Percentiles rank a stretch among this genome's conserved stretches.
These are phyloP conservation scores for Suhomyces xylopsoci DNA, from an alignment of 805 yeast genomes.

Conservation along the genomic window DNA sequence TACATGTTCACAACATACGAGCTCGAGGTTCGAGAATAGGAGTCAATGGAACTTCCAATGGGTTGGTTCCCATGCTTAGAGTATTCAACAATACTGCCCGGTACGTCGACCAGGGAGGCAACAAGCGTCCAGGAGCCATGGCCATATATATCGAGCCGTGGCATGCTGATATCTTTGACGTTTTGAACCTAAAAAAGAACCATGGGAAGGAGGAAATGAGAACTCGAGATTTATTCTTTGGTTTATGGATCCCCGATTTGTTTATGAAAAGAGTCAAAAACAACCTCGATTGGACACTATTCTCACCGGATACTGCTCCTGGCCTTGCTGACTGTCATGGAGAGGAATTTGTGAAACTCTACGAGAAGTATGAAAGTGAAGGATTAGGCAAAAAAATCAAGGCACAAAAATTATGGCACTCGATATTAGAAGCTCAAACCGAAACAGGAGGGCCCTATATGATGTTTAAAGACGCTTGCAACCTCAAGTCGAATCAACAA, in stretches of 20 bases:
- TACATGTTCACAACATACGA: conserved; percentile 59
- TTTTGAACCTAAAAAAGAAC: conserved; percentile 57
- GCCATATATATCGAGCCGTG: conserved; percentile 62
- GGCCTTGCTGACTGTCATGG: conserved; percentile 56
- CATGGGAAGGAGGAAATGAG: conserved; percentile 64
- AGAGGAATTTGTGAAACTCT: conserved; percentile 51
- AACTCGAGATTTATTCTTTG: conserved; percentile 62
- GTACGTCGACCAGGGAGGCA: conserved; percentile 65
- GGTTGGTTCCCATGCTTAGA: conserved; percentile 60
- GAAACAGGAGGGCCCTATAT: conserved; percentile 66
- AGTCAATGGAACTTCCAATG: conserved; percentile 62
- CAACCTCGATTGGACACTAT: conserved; percentile 55
- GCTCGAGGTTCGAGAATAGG: conserved; percentile 60
- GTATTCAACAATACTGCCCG: conserved; percentile 63
- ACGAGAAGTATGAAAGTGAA: conserved; percentile 50
- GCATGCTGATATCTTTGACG: conserved; percentile 60
- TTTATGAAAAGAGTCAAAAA: conserved; percentile 60
- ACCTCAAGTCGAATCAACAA: conserved; percentile 56
- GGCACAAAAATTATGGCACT: conserved; percentile 61
- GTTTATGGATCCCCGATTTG: conserved; percentile 61
- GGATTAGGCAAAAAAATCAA: conserved; percentile 55
- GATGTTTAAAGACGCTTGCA: conserved; percentile 63
- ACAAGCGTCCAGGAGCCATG: conserved; percentile 64
- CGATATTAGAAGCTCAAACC: conserved; percentile 59
- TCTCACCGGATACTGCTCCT: conserved; percentile 59